A percentile compares a stretch with the other conserved stretches of the same genome.
These are phyloP conservation scores for Rhodosporidiobolus odoratus DNA, from an alignment of 768 basidiomycete genomes.

Conservation along the genomic window DNA sequence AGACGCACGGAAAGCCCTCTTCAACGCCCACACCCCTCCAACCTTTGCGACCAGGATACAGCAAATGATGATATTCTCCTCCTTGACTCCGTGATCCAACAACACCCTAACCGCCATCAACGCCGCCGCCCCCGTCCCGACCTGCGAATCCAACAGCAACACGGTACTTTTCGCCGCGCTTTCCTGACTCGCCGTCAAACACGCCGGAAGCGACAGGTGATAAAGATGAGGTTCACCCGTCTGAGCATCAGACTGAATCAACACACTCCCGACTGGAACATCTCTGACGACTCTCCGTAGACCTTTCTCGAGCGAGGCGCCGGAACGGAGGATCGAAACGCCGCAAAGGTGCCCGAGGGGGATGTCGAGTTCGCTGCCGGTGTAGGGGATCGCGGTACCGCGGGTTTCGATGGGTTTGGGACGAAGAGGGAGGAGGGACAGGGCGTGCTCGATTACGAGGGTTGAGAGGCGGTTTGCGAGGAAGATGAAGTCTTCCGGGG, in stretches of 20 bases:
- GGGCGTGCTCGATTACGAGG: slow-evolving; percentile 72
- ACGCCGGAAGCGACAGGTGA: slow-evolving; percentile 70
- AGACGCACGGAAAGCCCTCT: slow-evolving; percentile 75
- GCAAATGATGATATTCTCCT: slow-evolving; percentile 51
- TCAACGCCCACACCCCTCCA: slow-evolving; percentile 71
- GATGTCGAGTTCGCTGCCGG: slow-evolving; percentile 61
- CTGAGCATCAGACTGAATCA: slow-evolving; percentile 78
- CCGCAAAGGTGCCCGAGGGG: slow-evolving; percentile 69
- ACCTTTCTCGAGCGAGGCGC: slow-evolving; percentile 84
- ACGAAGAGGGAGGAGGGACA: slow-evolving; percentile 74
- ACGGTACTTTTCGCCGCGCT: slow-evolving; percentile 69
- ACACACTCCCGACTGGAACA: slow-evolving; percentile 75
- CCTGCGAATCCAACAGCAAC: slow-evolving; percentile 82
- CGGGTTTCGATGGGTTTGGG: slow-evolving; percentile 53
- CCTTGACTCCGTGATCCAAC: slow-evolving; percentile 81
- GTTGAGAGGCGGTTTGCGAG: slow-evolving; percentile 82
- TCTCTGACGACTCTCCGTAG: slow-evolving; percentile 82
- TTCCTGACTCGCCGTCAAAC: slow-evolving; percentile 58
- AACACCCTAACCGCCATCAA: slow-evolving; percentile 94
- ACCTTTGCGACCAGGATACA: slow-evolving; percentile 72
- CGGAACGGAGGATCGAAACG: slow-evolving; percentile 68
- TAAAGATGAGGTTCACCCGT: slow-evolving; percentile 84
- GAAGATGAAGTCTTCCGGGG: slow-evolving; percentile 83
- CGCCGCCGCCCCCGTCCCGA: slow-evolving; percentile 77
- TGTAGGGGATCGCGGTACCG: slow-evolving; percentile 55